Evolutionary conservation across 768 basidiomycete genomes (phyloP).

Genomic region (Coprinopsis cinerea): DNA sequence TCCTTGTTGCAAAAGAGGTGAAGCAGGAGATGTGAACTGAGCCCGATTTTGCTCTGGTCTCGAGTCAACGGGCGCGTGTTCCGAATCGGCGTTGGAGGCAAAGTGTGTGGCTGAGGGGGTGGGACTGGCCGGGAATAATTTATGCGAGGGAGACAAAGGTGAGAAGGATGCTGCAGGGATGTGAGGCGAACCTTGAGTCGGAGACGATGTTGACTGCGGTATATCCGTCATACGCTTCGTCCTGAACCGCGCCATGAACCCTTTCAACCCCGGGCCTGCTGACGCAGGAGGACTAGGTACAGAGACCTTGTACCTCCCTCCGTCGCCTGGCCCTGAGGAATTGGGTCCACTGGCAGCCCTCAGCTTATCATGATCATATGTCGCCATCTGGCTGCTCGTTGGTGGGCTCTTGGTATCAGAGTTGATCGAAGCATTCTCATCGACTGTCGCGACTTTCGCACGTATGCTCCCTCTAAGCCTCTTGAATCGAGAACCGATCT

Average conservation of each 20-base stretch:
- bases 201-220: conserved; percentile 12
- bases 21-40: conserved; percentile 9
- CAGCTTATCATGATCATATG: conserved; percentile 37
- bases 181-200: conserved; percentile 24
- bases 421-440: conserved; percentile 44
- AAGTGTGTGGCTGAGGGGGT: conserved; percentile 7
- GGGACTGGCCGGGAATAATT: conserved; percentile 8
- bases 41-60: conserved; percentile 8
- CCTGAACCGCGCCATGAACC: conserved; percentile 78
- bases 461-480: conserved; percentile 66
- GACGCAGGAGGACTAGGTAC: conserved; percentile 62
- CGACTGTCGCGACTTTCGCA: conserved; percentile 36
- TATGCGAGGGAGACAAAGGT: conserved; percentile 5
- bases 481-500: conserved; percentile 69
- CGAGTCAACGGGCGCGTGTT: conserved; percentile 14
- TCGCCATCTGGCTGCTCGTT: conserved; percentile 30
- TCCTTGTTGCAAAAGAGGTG: conserved; percentile 11
- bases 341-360: conserved; percentile 27
- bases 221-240: conserved; percentile 34
- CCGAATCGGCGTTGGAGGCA: conserved; percentile 12
- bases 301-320: conserved; percentile 47
- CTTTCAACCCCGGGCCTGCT: conserved; percentile 67
- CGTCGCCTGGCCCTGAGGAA: conserved; percentile 44
- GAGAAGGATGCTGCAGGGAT: conserved; percentile 19
- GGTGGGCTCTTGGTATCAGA: conserved; percentile 35